A percentile compares a stretch with the other conserved stretches of the same genome.
Evolutionary conservation across 2,329 filamentous ascomycete genomes (phyloP).

Genomic region (Pseudogymnoascus pannorum): DNA sequence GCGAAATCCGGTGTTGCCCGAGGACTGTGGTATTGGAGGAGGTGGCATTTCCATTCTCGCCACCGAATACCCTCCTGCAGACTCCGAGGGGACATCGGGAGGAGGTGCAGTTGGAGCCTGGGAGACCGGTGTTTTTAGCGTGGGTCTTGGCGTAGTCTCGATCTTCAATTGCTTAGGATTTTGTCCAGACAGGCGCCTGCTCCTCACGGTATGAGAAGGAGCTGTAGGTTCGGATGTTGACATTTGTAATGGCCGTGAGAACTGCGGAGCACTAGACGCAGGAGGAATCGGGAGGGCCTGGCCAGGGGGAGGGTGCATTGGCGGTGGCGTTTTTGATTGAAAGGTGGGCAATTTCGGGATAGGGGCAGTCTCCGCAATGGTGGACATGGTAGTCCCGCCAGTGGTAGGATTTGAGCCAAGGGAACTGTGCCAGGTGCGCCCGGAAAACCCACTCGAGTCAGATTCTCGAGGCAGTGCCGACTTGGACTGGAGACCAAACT

Average conservation of each 20-base stretch:
- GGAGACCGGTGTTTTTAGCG: constrained; percentile 11
- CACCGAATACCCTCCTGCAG: constrained; percentile 14
- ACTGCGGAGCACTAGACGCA: constrained; percentile 37
- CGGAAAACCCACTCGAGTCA: constrained; percentile 72
- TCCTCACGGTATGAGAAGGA: constrained; percentile 51
- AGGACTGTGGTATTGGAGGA: constrained; percentile 16
- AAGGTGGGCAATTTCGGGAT: constrained; percentile 23
- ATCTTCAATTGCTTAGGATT: constrained; percentile 82
- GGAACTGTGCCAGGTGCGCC: constrained; percentile 74
- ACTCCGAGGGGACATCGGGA: not conserved
- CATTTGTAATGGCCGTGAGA: constrained; percentile 18
- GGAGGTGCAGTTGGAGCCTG: not conserved
- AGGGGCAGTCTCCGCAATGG: constrained; percentile 52
- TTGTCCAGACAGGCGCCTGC: constrained; percentile 71
- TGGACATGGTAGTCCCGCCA: constrained; percentile 60
- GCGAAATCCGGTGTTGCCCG: constrained; percentile 9
- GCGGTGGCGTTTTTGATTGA: constrained; percentile 21
- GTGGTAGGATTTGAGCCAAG: constrained; percentile 65
- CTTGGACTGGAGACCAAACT: constrained; percentile 62
- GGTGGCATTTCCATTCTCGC: constrained; percentile 24
- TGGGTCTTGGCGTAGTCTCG: constrained; percentile 50
- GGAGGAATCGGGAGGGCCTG: constrained; percentile 33
- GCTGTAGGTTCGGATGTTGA: not conserved
- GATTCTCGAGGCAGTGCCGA: constrained; percentile 68
- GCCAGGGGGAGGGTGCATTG: constrained; percentile 20